Conservation (phyloP, 1,139 yeast species). For the Suhomyces anneliseae region DNA sequence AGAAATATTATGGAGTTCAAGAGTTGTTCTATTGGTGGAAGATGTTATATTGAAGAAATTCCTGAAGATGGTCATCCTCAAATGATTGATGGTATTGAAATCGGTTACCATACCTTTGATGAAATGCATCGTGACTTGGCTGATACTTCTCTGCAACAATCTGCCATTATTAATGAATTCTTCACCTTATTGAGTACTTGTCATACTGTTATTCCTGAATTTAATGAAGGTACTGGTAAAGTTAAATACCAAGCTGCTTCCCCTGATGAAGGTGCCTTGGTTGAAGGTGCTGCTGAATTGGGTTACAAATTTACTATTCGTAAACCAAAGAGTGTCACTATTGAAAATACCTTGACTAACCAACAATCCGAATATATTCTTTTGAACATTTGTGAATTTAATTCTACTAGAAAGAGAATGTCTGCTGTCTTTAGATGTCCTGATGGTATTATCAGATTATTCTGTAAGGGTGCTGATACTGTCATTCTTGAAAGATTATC, state of each 20-base stretch:
- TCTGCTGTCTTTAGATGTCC: slow-evolving; percentile 93
- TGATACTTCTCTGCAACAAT: slow-evolving; percentile 45
- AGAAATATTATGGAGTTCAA: slow-evolving; percentile 95
- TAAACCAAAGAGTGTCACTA: slow-evolving; percentile 78
- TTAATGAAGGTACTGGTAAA: slow-evolving; percentile 52
- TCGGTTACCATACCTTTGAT: slow-evolving; percentile 76
- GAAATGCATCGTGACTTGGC: slow-evolving; percentile 56
- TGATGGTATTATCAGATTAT: slow-evolving; percentile 84
- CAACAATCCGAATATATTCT: slow-evolving; percentile 59
- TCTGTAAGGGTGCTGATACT: slow-evolving; percentile 97
- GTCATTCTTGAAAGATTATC: slow-evolving; percentile 86
- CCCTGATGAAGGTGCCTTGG: slow-evolving; percentile 98
- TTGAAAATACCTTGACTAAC: slow-evolving; percentile 50
- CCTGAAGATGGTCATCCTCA: slow-evolving; percentile 88
- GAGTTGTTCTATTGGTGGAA: slow-evolving; percentile 91
- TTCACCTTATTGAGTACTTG: slow-evolving; percentile 86
- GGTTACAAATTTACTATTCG: slow-evolving; percentile 86
- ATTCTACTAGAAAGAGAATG: slow-evolving; percentile 97
- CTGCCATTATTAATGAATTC: slow-evolving; percentile 74
- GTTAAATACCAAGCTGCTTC: slow-evolving; percentile 98
- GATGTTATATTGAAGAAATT: slow-evolving; percentile 80
- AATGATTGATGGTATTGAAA: slow-evolving; percentile 72
- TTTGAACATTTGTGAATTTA: slow-evolving; percentile 91
- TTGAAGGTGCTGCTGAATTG: slow-evolving; percentile 89
- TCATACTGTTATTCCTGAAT: slow-evolving; percentile 96